phyloP scores from a whole-genome alignment of 257 asterid species.

The Lithospermum erythrorhizon region DNA sequence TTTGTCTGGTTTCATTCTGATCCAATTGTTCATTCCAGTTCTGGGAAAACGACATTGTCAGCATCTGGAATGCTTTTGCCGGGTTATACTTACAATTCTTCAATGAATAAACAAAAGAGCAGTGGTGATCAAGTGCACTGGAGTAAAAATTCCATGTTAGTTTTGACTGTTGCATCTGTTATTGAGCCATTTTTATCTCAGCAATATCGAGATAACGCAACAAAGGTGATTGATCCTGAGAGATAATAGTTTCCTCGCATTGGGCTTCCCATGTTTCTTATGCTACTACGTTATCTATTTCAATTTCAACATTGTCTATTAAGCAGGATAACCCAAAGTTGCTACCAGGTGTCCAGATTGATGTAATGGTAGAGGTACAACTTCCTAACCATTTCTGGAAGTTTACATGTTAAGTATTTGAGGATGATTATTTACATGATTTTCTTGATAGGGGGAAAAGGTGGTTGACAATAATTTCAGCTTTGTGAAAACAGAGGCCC shows the following conservation, averaged over 20 bases:
- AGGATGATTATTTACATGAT: conserved; percentile 11
- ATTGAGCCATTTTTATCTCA: conserved; percentile 64
- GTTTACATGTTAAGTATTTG: background rate
- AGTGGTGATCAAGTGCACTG: conserved; percentile 13
- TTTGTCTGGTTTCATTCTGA: conserved; percentile 1
- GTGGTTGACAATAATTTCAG: conserved; percentile 21
- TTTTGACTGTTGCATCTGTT: conserved; percentile 80
- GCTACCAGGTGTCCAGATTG: conserved; percentile 63
- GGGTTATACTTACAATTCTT: conserved; percentile 23
- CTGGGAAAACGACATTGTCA: conserved; percentile 85
- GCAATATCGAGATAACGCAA: conserved; percentile 26
- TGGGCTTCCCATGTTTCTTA: too few species aligned
- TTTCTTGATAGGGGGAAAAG: conserved; percentile 40
- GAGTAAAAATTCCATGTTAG: conserved; percentile 29
- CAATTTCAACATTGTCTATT: background rate
- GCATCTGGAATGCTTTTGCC: conserved; percentile 90
- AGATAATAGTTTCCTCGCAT: background rate
- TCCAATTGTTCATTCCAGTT: conserved; percentile 28
- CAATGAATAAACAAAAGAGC: conserved; percentile 14
- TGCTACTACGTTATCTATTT: background rate
- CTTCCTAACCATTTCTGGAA: background rate
- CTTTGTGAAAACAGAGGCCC: conserved; percentile 19
- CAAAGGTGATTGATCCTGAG: conserved; percentile 31
- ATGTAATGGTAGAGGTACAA: conserved; percentile 66
- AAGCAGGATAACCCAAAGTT: conserved; percentile 58